phyloP scores from a whole-genome alignment of 148 eudicot genomes.

The Vaccinium vitisidaea region DNA sequence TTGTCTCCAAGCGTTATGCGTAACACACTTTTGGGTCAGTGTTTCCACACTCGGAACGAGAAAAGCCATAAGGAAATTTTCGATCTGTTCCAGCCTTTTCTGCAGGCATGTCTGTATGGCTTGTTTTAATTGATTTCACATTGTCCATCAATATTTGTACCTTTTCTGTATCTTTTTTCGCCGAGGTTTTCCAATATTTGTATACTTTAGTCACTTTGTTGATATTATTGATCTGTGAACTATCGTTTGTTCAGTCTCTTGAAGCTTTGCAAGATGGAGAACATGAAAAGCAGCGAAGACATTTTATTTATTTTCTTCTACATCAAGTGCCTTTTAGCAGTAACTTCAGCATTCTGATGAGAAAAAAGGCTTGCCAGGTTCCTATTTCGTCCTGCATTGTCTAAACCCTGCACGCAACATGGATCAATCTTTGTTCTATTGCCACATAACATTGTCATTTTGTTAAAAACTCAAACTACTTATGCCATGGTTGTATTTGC shows the following conservation, averaged over 20 bases:
- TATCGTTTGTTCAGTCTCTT: constrained; percentile 61
- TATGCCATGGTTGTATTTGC: constrained; percentile 31
- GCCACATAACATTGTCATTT: background rate
- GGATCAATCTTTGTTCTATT: background rate
- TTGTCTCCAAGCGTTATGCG: constrained; percentile 94
- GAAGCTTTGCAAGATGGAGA: constrained; percentile 98
- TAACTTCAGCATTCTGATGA: constrained; percentile 88
- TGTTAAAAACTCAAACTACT: constrained; percentile 15
- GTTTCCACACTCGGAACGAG: constrained; percentile 94
- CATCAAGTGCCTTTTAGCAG: constrained; percentile 98
- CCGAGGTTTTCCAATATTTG: background rate
- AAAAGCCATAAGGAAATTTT: constrained; percentile 95
- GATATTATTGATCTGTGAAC: constrained; percentile 18
- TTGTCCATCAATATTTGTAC: background rate
- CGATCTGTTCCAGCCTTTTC: constrained; percentile 87
- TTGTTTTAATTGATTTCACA: constrained; percentile 12
- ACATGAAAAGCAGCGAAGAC: constrained; percentile 89
- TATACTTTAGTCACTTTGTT: background rate
- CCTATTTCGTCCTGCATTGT: constrained; percentile 8
- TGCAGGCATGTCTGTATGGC: constrained; percentile 59
- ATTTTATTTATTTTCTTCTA: constrained; percentile 78
- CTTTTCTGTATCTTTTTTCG: background rate
- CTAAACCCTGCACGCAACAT: constrained; percentile 4
- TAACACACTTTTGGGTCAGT: constrained; percentile 87
- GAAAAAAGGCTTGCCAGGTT: constrained; percentile 97